Percentiles rank a stretch among this genome's conserved stretches.
phyloP scores from a whole-genome alignment of 306 rosid genomes.

The Quercus agrifolia region DNA sequence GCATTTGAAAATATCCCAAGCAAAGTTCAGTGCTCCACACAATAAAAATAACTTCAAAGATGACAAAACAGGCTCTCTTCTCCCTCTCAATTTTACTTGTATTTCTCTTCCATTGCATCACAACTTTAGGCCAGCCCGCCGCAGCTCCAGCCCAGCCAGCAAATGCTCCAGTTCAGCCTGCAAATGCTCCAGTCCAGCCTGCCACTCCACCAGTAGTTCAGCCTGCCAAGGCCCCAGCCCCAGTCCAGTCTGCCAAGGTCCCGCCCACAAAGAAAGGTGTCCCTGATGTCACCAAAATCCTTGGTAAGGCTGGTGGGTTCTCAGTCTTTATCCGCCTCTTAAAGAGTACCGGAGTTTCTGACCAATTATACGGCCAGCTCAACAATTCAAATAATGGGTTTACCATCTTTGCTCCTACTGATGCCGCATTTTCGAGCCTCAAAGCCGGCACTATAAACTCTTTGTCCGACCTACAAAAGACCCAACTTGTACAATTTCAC shows the following conservation, averaged over 20 bases:
- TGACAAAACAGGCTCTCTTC: slow-evolving; percentile 15
- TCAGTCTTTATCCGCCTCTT: slow-evolving; percentile 50
- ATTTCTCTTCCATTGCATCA: neutral
- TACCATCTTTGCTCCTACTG: slow-evolving; percentile 62
- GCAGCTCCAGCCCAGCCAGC: neutral
- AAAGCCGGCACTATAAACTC: slow-evolving; percentile 38
- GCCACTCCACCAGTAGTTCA: slow-evolving; percentile 15
- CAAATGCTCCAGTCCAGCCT: slow-evolving; percentile 25
- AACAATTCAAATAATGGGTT: slow-evolving; percentile 42
- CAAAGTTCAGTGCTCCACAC: neutral
- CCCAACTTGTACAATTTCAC: slow-evolving; percentile 58
- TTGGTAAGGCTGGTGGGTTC: slow-evolving; percentile 54
- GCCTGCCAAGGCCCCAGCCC: neutral
- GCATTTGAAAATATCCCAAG: neutral
- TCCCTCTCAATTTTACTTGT: neutral
- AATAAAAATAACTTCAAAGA: neutral
- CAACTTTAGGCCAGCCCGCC: neutral
- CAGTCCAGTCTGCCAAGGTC: slow-evolving; percentile 2
- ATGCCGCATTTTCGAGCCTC: slow-evolving; percentile 51
- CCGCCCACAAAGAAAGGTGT: slow-evolving; percentile 40
- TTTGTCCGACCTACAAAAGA: slow-evolving; percentile 22
- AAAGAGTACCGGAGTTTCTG: slow-evolving; percentile 46
- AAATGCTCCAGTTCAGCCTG: neutral
- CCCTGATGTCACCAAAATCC: slow-evolving; percentile 45
- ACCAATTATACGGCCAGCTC: slow-evolving; percentile 54